A percentile compares a stretch with the other conserved stretches of the same genome.
Conservation (phyloP, 495 filamentous ascomycete species). For the Evernia prunastri region DNA sequence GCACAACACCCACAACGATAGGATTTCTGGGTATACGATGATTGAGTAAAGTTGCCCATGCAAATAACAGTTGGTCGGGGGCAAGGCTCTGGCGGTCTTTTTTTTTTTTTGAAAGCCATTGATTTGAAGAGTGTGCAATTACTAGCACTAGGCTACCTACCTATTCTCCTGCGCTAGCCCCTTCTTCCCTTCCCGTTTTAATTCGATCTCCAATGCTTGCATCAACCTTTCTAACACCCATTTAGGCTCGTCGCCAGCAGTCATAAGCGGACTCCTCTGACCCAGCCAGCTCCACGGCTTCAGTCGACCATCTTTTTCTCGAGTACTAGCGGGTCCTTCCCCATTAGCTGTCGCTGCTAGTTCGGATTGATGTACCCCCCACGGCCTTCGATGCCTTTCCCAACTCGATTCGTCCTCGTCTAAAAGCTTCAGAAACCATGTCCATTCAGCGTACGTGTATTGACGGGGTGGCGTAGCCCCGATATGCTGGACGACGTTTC, state of each 20-base stretch:
- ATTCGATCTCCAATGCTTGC: background rate
- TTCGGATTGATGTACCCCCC: background rate
- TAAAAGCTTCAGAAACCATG: slow-evolving; percentile 66
- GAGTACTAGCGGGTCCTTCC: background rate
- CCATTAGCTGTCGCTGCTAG: background rate
- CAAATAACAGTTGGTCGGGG: background rate
- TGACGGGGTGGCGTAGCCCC: slow-evolving; percentile 51
- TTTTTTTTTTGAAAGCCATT: slow-evolving; percentile 15
- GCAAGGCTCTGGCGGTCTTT: slow-evolving; percentile 8
- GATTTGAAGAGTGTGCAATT: slow-evolving; percentile 4
- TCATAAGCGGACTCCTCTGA: background rate
- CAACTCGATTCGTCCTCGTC: slow-evolving; percentile 54
- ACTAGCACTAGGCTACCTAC: background rate
- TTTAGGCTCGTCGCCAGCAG: background rate
- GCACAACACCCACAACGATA: background rate
- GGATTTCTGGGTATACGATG: background rate
- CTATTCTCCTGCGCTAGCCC: background rate
- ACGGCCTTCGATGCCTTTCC: slow-evolving; percentile 21
- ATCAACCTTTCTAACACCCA: background rate
- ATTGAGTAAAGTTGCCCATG: background rate
- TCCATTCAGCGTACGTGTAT: slow-evolving; percentile 77
- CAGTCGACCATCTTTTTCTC: background rate
- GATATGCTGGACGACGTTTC: slow-evolving; percentile 55
- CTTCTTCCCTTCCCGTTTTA: background rate
- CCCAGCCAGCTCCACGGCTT: background rate